A percentile compares a stretch with the other conserved stretches of the same genome.
phyloP scores from a whole-genome alignment of 108 stramenopile species.

The Fistulifera pelliculosa region DNA sequence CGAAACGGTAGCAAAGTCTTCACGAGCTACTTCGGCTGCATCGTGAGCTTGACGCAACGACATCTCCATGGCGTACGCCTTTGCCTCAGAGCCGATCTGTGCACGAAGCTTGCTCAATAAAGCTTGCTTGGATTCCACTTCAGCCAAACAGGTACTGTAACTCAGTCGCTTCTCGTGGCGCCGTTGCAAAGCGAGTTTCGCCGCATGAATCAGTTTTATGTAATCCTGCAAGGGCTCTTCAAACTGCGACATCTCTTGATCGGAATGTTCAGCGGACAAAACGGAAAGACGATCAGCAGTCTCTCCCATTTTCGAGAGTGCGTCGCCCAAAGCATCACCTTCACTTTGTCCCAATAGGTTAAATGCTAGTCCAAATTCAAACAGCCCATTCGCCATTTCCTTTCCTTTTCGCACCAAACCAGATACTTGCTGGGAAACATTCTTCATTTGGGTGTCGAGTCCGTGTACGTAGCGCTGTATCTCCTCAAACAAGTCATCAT shows the following conservation, averaged over 20 bases:
- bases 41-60: constrained; percentile 68
- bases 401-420: constrained; percentile 87
- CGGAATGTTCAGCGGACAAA: constrained; percentile 75
- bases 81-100: constrained; percentile 75
- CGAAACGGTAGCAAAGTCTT: constrained; percentile 79
- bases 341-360: constrained; percentile 91
- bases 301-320: constrained; percentile 76
- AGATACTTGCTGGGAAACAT: constrained; percentile 83
- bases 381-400: constrained; percentile 88
- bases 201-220: constrained; percentile 87
- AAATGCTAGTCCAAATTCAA: constrained; percentile 96
- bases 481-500: constrained; percentile 90
- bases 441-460: constrained; percentile 85
- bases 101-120: constrained; percentile 51
- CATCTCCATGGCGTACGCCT: constrained; percentile 80
- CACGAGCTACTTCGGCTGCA: constrained; percentile 58
- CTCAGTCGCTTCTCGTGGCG: constrained; percentile 85
- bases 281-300: constrained; percentile 77
- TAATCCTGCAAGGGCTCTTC: constrained; percentile 94
- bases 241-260: constrained; percentile 76
- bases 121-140: constrained; percentile 59
- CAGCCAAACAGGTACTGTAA: constrained; percentile 65
- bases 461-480: constrained; percentile 85
- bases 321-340: constrained; percentile 76
- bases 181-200: constrained; percentile 82